Conservation (phyloP, 179 eudicot genomes). For the Silene coronaria region DNA sequence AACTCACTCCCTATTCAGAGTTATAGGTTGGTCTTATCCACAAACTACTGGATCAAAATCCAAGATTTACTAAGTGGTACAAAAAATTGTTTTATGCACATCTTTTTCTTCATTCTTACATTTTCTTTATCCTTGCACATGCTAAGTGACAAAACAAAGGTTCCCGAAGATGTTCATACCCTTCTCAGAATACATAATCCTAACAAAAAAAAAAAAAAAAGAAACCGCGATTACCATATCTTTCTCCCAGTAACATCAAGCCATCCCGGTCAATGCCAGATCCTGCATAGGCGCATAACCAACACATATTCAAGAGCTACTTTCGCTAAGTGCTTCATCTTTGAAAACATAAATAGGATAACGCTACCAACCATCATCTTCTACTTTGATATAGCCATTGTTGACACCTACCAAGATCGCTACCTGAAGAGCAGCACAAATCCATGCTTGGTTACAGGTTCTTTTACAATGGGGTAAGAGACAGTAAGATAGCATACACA, state of each 20-base stretch:
- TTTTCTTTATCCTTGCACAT: background rate
- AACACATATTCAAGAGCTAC: slow-evolving; percentile 16
- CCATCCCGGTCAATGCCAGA: slow-evolving; percentile 84
- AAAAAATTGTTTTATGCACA: background rate
- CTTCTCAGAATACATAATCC: background rate
- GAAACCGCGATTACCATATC: slow-evolving; percentile 52
- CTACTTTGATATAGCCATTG: slow-evolving; percentile 71
- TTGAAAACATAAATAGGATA: slow-evolving; percentile 7
- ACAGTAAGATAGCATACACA: background rate
- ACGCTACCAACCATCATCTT: slow-evolving; percentile 70
- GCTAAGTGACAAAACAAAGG: slow-evolving; percentile 5
- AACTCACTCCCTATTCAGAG: background rate
- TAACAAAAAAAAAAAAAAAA: slow-evolving; percentile 19
- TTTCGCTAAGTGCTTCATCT: background rate
- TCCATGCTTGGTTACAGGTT: background rate
- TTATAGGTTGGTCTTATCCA: slow-evolving; percentile 4
- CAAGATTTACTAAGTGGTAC: background rate
- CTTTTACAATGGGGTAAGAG: background rate
- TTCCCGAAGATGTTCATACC: background rate
- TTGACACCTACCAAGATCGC: slow-evolving; percentile 55
- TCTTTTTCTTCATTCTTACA: background rate
- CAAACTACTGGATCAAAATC: background rate
- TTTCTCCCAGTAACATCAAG: slow-evolving; percentile 71
- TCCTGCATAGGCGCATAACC: slow-evolving; percentile 55
- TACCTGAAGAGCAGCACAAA: slow-evolving; percentile 39